Evolutionary conservation across 163 green algal species (phyloP), one percentile per base, ranked within the genome.

Genomic region (Volvox carteri): DNA sequence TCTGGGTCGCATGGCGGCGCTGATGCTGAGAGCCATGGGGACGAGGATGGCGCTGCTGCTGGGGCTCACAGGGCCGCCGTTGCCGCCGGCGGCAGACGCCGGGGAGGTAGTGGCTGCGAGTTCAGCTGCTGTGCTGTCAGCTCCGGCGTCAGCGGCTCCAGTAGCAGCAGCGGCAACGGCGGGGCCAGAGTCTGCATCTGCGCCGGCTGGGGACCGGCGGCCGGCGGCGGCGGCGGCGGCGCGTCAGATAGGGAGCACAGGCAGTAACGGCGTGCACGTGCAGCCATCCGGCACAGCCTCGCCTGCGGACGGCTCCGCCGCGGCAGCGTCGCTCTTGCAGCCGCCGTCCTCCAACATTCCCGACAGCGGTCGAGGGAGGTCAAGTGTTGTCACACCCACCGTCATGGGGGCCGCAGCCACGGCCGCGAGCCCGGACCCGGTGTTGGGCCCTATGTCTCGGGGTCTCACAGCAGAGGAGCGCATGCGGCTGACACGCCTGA

Each of bases 391-490:
- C 11, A 18, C 46, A 8, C 9, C n/a, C 50, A 30, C 30, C 1
- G 54, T 42, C 7, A 21, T 65, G 0, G 30, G 4, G 6, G 19
- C 46, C 2, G 65, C 23, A 9, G 65, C 81, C 35, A 39, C 67
- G 4, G 67, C 81, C 4, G 46, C 79, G 14, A 30, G n/a, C 16
- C 41, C 60, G 30, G 60, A 52, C 12, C 7, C 18, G 28, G 44
- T 30, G 35, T 48, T n/a, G 62, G 44, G 12, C 11, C 46, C 16
- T 35, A 21, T 0, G 11, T 46, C 21, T 16, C 84, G 84, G 14
- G 72, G 37, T 30, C 72, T 89, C 50, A 67, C 84, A 9, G 54
- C 84, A 0, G 84, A 77, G 42, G 84, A 88, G 67, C 83, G 83
- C 1, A 41, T 62, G 68, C 21, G 50, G 21, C 56, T 89, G 72